These are phyloP conservation scores for Moniliella sp. DNA, from an alignment of 1,284 basidiomycete species.

Conservation along the genomic window DNA sequence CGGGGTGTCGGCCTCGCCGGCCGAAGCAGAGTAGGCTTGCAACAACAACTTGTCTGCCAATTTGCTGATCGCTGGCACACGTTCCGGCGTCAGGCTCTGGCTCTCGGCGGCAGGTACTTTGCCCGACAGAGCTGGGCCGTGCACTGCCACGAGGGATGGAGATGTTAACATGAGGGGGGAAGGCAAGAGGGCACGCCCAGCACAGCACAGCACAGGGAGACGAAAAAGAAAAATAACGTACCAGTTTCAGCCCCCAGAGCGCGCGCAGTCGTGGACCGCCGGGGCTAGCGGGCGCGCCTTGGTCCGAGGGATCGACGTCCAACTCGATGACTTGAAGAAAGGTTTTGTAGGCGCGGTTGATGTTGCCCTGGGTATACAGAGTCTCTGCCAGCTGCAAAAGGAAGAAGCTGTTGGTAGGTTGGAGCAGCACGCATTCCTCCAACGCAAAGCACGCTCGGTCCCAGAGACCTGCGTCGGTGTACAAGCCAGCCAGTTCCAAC, in stretches of 20 bases:
- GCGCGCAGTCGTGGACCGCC: conserved; percentile 21
- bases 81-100: no score
- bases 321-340: conserved; percentile 24
- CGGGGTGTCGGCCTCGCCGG: no score
- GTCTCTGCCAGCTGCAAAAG: conserved; percentile 65
- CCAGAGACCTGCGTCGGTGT: conserved; percentile 55
- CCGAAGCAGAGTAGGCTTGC: no score
- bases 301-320: conserved; percentile 4
- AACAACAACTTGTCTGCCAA: no score
- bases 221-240: conserved; percentile 6
- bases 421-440: conserved; percentile 57
- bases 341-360: conserved; percentile 35
- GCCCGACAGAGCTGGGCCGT: no score
- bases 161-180: no score
- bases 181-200: no score
- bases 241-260: conserved; percentile 27
- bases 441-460: conserved; percentile 49
- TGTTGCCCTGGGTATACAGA: conserved; percentile 52
- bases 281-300: background rate
- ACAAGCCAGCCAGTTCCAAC: conserved; percentile 76
- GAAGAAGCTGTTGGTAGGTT: conserved; percentile 64
- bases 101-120: no score
- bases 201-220: no score
- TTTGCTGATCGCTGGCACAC: no score
- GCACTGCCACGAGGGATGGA: no score